Conservation (phyloP, 345 rosid genomes). For the Cardiospermum halicacabum region DNA sequence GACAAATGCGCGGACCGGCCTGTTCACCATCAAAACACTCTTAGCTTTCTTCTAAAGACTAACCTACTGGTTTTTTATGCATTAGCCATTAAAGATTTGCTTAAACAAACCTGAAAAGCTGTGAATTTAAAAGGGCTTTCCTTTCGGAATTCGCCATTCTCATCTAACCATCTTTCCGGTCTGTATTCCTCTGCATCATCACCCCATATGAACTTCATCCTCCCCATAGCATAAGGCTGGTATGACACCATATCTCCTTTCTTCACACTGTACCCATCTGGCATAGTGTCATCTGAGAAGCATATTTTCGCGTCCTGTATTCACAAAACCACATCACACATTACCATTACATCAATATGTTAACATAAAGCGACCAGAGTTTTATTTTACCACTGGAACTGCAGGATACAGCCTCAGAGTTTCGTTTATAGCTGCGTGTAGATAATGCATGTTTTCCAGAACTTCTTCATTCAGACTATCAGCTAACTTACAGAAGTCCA, state of each 20-base stretch:
- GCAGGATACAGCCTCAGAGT: conserved; percentile 57
- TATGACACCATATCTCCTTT: conserved; percentile 48
- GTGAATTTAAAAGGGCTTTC: conserved; percentile 59
- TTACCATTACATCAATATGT: background rate
- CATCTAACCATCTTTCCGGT: conserved; percentile 55
- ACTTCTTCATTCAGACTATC: conserved; percentile 31
- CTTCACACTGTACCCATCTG: conserved; percentile 50
- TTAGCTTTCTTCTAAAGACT: background rate
- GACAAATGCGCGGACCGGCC: conserved; percentile 61
- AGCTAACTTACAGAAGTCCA: conserved; percentile 24
- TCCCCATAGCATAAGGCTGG: conserved; percentile 62
- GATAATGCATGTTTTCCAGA: conserved; percentile 47
- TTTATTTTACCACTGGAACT: conserved; percentile 48
- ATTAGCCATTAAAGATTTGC: background rate
- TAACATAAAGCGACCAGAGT: background rate
- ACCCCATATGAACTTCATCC: conserved; percentile 63
- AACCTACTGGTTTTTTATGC: background rate
- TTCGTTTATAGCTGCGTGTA: conserved; percentile 59
- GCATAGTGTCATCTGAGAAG: conserved; percentile 52
- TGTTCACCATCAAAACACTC: conserved; percentile 21
- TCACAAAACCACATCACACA: background rate
- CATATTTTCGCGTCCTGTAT: conserved; percentile 53
- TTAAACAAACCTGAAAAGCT: conserved; percentile 48
- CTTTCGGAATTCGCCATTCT: conserved; percentile 34
- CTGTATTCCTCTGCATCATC: conserved; percentile 41